phyloP scores from a whole-genome alignment of 2,329 filamentous ascomycete genomes.

The Exophiala aquamarina region DNA sequence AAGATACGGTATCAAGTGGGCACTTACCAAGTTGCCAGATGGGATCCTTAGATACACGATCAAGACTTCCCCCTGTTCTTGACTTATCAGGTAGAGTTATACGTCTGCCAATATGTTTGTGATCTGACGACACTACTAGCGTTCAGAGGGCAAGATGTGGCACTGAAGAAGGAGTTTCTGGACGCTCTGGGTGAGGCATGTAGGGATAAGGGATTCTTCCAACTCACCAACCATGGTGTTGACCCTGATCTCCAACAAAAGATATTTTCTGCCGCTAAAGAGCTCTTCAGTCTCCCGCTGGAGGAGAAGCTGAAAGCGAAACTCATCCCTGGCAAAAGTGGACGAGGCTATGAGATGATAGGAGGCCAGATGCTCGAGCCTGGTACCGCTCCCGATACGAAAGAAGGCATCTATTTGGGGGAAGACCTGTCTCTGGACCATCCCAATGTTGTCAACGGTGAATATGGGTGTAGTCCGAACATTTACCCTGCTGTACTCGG shows the following conservation, averaged over 20 bases:
- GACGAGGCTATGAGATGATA: constrained; percentile 44
- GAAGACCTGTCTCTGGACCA: constrained; percentile 13
- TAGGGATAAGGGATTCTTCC: constrained; percentile 37
- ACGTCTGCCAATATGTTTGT: too few species aligned
- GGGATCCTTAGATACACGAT: too few species aligned
- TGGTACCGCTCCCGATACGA: constrained; percentile 20
- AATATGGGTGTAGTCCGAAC: constrained; percentile 7
- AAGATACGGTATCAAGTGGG: too few species aligned
- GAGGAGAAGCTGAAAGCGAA: constrained; percentile 28
- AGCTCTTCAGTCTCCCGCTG: constrained; percentile 49
- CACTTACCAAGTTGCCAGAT: too few species aligned
- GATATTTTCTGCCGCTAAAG: constrained; percentile 40
- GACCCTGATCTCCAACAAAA: constrained; percentile 39
- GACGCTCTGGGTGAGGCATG: constrained; percentile 49
- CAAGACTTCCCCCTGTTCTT: constrained; percentile 7
- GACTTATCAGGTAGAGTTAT: constrained; percentile 16
- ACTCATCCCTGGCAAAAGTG: constrained; percentile 2
- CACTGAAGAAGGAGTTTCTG: constrained; percentile 17
- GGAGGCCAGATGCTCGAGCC: constrained; percentile 19
- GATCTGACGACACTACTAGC: too few species aligned
- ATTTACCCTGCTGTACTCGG: constrained; percentile 3
- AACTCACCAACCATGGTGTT: constrained; percentile 51
- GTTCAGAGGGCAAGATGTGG: not conserved
- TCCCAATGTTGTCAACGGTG: constrained; percentile 6
- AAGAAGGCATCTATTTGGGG: constrained; percentile 15